Evolutionary conservation across 2,329 filamentous ascomycete species (phyloP).

Genomic region (Penicillium capsulatum): DNA sequence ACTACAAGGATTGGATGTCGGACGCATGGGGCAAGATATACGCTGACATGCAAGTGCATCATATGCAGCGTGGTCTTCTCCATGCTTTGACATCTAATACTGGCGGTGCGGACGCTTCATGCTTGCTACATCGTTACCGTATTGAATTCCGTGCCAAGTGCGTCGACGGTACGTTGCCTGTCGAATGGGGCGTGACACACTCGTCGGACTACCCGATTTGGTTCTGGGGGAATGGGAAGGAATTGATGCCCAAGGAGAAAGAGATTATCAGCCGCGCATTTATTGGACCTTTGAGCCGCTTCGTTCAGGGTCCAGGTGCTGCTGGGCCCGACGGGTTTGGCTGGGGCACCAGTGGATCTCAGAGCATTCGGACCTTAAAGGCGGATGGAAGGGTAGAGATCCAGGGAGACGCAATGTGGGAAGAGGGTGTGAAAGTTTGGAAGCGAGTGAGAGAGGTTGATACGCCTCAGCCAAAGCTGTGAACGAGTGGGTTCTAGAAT

Average conservation of each 20-base stretch:
- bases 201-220: slow-evolving; percentile 52
- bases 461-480: slow-evolving; percentile 7
- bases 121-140: slow-evolving; percentile 50
- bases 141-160: slow-evolving; percentile 53
- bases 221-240: slow-evolving; percentile 52
- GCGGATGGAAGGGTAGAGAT: slow-evolving; percentile 45
- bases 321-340: slow-evolving; percentile 15
- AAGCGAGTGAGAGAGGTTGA: slow-evolving; percentile 26
- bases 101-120: slow-evolving; percentile 38
- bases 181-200: slow-evolving; percentile 53
- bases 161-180: slow-evolving; percentile 41
- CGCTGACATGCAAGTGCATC: slow-evolving; percentile 55
- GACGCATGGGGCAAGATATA: slow-evolving; percentile 54
- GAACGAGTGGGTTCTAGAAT: no score
- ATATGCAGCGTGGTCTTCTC: slow-evolving; percentile 50
- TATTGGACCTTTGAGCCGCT: slow-evolving; percentile 28
- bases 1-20: slow-evolving; percentile 43
- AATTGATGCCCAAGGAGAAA: slow-evolving; percentile 45
- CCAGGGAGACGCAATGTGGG: slow-evolving; percentile 46
- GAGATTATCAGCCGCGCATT: slow-evolving; percentile 31
- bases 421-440: slow-evolving; percentile 50
- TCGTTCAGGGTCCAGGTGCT: slow-evolving; percentile 22
- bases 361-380: slow-evolving; percentile 45
- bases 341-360: slow-evolving; percentile 25
- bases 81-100: slow-evolving; percentile 38